phyloP scores from a whole-genome alignment of 345 rosid species.

The Corchorus olitorius region DNA sequence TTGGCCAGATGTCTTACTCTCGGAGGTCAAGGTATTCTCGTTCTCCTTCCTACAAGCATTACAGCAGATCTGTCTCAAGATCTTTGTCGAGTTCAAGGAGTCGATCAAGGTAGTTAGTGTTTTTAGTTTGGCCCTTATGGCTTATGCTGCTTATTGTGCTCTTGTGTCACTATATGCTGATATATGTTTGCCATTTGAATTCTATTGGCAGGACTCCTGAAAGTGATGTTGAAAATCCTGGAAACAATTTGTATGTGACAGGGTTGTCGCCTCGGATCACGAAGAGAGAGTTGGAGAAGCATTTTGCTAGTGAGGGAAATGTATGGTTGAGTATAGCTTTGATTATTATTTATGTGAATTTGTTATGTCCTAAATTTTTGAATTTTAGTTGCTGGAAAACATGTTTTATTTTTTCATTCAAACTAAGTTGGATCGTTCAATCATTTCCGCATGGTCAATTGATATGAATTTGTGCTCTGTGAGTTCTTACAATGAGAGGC shows the following conservation, averaged over 20 bases:
- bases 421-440: not conserved
- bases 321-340: slow-evolving; percentile 31
- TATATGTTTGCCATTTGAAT: not conserved
- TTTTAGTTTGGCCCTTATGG: not conserved
- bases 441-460: not conserved
- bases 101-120: slow-evolving; percentile 54
- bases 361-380: not conserved
- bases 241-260: slow-evolving; percentile 91
- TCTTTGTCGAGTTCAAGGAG: slow-evolving; percentile 59
- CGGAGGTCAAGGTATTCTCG: slow-evolving; percentile 66
- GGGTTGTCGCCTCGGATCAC: slow-evolving; percentile 82
- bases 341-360: not conserved
- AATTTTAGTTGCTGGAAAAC: not conserved
- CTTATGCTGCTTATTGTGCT: not conserved
- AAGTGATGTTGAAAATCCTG: slow-evolving; percentile 78
- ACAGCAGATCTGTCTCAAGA: slow-evolving; percentile 56
- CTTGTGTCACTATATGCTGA: not conserved
- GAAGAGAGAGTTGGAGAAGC: slow-evolving; percentile 73
- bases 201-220: slow-evolving; percentile 53
- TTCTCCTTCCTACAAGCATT: slow-evolving; percentile 52
- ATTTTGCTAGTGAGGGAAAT: slow-evolving; percentile 75
- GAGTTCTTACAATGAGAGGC: slow-evolving; percentile 2
- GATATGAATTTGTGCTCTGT: not conserved
- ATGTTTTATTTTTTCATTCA: not conserved
- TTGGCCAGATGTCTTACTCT: slow-evolving; percentile 78